Evolutionary conservation across 2,329 filamentous ascomycete genomes (phyloP).

Genomic region (Lachnellula suecica): DNA sequence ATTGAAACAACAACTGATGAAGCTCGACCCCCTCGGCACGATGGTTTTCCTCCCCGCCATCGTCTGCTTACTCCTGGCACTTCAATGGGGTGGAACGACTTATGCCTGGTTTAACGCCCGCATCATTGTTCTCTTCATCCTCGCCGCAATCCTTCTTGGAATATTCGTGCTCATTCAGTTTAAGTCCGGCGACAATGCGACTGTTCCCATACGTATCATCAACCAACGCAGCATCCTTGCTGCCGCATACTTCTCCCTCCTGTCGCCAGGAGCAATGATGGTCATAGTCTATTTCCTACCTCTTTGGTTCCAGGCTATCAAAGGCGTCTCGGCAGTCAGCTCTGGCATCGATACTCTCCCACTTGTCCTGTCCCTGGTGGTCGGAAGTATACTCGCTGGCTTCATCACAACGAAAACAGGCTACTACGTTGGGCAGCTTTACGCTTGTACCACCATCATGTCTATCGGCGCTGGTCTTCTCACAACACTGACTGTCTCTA

Average conservation of each 20-base stretch:
- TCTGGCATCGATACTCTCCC: conserved; percentile 37
- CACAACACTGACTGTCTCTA: conserved; percentile 36
- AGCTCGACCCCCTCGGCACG: conserved; percentile 36
- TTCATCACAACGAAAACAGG: conserved; percentile 30
- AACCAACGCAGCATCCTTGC: conserved; percentile 36
- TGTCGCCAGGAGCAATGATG: conserved; percentile 32
- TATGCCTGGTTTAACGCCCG: conserved; percentile 34
- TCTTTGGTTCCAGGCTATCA: conserved; percentile 48
- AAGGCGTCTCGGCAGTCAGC: conserved; percentile 38
- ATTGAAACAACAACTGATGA: conserved; percentile 39
- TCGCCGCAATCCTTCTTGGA: conserved; percentile 29
- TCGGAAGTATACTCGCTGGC: conserved; percentile 32
- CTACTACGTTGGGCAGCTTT: conserved; percentile 28
- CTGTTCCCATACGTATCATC: conserved; percentile 39
- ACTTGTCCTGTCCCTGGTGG: conserved; percentile 32
- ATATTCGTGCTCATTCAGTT: conserved; percentile 35
- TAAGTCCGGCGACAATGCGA: conserved; percentile 38
- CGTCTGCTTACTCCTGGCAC: conserved; percentile 32
- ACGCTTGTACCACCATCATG: conserved; percentile 23
- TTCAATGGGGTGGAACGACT: conserved; percentile 35
- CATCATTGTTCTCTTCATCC: conserved; percentile 36
- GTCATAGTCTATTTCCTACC: conserved; percentile 50
- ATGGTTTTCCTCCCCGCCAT: conserved; percentile 33
- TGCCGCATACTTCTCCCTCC: conserved; percentile 33
- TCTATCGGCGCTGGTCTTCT: conserved; percentile 42